These are phyloP conservation scores for Panaeolus papilionaceus DNA, from an alignment of 768 basidiomycete species.

Conservation along the genomic window DNA sequence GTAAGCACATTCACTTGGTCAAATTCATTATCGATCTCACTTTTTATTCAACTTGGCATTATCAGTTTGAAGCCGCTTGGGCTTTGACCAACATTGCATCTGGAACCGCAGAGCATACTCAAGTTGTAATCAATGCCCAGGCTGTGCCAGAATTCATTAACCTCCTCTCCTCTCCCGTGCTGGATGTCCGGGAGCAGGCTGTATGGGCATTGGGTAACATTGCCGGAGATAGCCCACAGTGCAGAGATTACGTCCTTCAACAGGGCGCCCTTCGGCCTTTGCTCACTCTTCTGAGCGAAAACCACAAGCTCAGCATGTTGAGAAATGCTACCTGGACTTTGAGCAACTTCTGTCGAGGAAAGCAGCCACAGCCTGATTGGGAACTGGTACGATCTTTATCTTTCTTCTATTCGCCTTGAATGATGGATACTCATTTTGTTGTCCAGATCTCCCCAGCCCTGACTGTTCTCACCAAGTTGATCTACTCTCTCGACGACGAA, in stretches of 20 bases:
- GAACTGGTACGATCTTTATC: slow-evolving; percentile 70
- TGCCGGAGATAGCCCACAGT: slow-evolving; percentile 97
- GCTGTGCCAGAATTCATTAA: slow-evolving; percentile 99
- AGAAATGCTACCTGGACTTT: slow-evolving; percentile 99
- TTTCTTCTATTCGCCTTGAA: slow-evolving; percentile 14
- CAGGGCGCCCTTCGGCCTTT: slow-evolving; percentile 94
- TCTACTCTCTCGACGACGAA: slow-evolving; percentile 99
- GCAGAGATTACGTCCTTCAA: slow-evolving; percentile 95
- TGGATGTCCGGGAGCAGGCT: slow-evolving; percentile 98
- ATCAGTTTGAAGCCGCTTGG: slow-evolving; percentile 96
- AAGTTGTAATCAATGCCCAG: slow-evolving; percentile 93
- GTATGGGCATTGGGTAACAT: slow-evolving; percentile 99
- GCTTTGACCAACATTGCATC: slow-evolving; percentile 98
- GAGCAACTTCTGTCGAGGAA: slow-evolving; percentile 99
- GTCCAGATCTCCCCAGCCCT: slow-evolving; percentile 93
- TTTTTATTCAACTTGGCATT: not conserved
- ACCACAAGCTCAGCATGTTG: slow-evolving; percentile 99
- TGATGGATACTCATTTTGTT: slow-evolving; percentile 23
- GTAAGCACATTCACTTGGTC: slow-evolving; percentile 38
- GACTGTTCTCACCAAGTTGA: slow-evolving; percentile 95
- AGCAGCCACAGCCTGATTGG: slow-evolving; percentile 98
- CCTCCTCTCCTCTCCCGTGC: slow-evolving; percentile 89
- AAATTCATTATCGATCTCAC: slow-evolving; percentile 16
- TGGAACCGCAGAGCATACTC: slow-evolving; percentile 97
- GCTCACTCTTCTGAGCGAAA: slow-evolving; percentile 87